phyloP scores from a whole-genome alignment of 1,284 basidiomycete species.

The Schizophyllum amplum region DNA sequence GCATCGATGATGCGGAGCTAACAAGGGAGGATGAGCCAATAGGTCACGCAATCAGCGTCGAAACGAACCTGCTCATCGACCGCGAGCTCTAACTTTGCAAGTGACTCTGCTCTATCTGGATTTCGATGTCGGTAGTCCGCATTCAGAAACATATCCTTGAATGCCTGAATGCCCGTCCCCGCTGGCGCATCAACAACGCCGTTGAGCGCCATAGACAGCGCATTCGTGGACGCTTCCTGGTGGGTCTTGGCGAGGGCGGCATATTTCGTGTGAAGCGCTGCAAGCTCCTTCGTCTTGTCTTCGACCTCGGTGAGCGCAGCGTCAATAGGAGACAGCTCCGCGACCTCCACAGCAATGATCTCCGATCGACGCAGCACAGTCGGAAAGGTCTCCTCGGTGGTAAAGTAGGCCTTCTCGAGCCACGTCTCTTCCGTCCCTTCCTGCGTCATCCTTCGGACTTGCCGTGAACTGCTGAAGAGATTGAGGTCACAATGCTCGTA shows the following conservation, averaged over 20 bases:
- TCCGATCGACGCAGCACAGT: slow-evolving; percentile 89
- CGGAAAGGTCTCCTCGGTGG: slow-evolving; percentile 86
- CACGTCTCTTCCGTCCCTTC: slow-evolving; percentile 72
- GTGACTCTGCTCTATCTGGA: slow-evolving; percentile 61
- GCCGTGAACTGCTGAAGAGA: slow-evolving; percentile 73
- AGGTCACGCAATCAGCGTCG: neutral
- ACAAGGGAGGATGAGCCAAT: slow-evolving; percentile 6
- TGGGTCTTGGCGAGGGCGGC: slow-evolving; percentile 69
- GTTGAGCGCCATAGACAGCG: slow-evolving; percentile 84
- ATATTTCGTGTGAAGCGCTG: slow-evolving; percentile 64
- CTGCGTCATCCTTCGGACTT: slow-evolving; percentile 50
- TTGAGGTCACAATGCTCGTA: slow-evolving; percentile 85
- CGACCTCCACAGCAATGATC: slow-evolving; percentile 65
- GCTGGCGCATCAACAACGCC: slow-evolving; percentile 79
- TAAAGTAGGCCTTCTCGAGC: slow-evolving; percentile 84
- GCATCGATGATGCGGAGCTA: slow-evolving; percentile 76
- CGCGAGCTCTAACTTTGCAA: slow-evolving; percentile 63
- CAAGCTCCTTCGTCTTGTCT: slow-evolving; percentile 69
- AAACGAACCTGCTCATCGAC: slow-evolving; percentile 75
- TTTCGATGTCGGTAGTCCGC: slow-evolving; percentile 61
- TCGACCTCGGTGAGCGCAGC: slow-evolving; percentile 79
- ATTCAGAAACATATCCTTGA: slow-evolving; percentile 72
- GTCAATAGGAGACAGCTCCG: slow-evolving; percentile 84
- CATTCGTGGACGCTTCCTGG: slow-evolving; percentile 71
- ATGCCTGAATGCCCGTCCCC: slow-evolving; percentile 71